Conservation (phyloP, 2,329 filamentous ascomycete genomes). For the Fusarium poae region DNA sequence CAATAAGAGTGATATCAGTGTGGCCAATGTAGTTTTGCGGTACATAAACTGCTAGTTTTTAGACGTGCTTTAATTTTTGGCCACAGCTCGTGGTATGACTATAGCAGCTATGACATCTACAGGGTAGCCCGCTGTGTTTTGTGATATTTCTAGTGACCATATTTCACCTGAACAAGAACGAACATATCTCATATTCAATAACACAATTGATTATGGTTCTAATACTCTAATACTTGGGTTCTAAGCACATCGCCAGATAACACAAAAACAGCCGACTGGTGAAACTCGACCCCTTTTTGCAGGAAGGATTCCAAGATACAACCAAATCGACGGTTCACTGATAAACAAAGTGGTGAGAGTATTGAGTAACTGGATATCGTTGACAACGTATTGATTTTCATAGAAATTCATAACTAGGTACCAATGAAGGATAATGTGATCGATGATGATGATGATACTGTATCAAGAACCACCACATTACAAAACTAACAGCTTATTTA, state of each 20-base stretch:
- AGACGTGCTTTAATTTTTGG: not conserved
- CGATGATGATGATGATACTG: not conserved
- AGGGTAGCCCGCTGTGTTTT: not conserved
- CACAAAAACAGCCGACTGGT: not conserved
- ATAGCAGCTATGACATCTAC: not conserved
- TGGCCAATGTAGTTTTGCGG: too few relatives aligned
- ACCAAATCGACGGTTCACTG: too few relatives aligned
- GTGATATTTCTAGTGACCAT: not conserved
- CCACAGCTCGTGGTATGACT: not conserved
- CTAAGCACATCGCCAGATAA: not conserved
- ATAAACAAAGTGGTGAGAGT: not conserved
- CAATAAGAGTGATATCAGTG: not conserved
- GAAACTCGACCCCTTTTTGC: not conserved
- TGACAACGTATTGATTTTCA: constrained; percentile 33
- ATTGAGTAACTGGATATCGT: constrained; percentile 7
- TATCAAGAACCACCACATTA: constrained; percentile 12
- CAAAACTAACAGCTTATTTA: constrained; percentile 21
- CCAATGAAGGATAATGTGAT: not conserved
- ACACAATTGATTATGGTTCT: not conserved
- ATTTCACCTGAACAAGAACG: not conserved
- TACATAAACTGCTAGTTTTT: not conserved
- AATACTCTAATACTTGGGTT: not conserved
- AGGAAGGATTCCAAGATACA: too few relatives aligned
- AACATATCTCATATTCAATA: not conserved
- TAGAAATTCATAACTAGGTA: constrained; percentile 28